Percentiles rank a stretch among this genome's conserved stretches.
Conservation (phyloP, 768 basidiomycete species). For the Tulasnella calospora region DNA sequence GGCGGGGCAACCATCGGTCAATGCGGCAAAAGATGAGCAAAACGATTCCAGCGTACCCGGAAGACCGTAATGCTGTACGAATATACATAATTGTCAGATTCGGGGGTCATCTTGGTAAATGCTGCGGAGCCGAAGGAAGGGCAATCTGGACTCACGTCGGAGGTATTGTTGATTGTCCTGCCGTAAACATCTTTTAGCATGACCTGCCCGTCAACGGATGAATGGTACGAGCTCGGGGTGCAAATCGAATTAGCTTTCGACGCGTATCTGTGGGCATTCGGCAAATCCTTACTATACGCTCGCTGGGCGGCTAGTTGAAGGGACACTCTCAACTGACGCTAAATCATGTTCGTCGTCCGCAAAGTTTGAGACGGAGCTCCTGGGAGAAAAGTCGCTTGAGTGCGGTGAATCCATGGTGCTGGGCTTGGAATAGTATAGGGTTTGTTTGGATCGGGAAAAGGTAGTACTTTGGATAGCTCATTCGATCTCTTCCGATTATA, state of each 20-base stretch:
- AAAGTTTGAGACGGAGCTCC: background rate
- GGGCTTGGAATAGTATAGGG: background rate
- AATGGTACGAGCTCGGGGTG: constrained; percentile 16
- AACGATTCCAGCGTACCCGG: background rate
- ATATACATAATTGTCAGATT: background rate
- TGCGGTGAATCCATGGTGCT: background rate
- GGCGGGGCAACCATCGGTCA: background rate
- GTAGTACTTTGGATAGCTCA: background rate
- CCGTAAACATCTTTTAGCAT: constrained; percentile 26
- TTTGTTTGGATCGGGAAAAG: background rate
- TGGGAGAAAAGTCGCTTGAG: background rate
- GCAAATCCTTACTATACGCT: background rate
- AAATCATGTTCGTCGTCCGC: background rate
- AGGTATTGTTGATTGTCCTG: constrained; percentile 21
- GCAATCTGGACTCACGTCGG: constrained; percentile 10
- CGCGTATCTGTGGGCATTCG: background rate
- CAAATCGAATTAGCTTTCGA: background rate
- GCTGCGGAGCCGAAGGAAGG: background rate
- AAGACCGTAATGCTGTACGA: background rate
- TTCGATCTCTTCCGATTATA: background rate
- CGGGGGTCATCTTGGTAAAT: background rate
- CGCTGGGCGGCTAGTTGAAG: background rate
- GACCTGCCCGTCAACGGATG: constrained; percentile 10
- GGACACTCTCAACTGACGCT: background rate
- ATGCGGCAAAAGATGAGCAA: background rate